Percentiles rank a stretch among this genome's conserved stretches.
These are phyloP conservation scores for Buddleja alternifolia DNA, from an alignment of 257 asterid genomes.

Conservation along the genomic window DNA sequence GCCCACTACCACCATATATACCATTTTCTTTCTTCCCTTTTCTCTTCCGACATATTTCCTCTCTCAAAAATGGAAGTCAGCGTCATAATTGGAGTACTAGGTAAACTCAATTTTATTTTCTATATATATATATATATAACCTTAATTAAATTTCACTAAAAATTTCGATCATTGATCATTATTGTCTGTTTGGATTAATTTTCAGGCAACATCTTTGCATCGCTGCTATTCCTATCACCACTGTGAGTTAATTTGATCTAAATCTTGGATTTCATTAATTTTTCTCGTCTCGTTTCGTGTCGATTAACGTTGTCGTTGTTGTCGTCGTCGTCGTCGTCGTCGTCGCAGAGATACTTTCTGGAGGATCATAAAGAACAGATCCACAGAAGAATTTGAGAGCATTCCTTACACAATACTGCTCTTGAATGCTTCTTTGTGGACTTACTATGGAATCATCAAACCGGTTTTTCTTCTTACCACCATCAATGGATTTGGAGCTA, in stretches of 20 bases:
- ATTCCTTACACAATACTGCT: conserved; percentile 32
- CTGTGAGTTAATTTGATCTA: conserved; percentile 4
- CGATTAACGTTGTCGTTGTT: too few relatives aligned
- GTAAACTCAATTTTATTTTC: background rate
- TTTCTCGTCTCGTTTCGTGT: too few relatives aligned
- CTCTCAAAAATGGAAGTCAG: background rate
- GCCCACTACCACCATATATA: too few relatives aligned
- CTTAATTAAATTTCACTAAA: background rate
- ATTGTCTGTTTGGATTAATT: background rate
- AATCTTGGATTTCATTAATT: too few relatives aligned
- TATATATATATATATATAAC: too few relatives aligned
- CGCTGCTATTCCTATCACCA: conserved; percentile 26
- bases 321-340: too few relatives aligned
- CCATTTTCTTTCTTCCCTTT: too few relatives aligned
- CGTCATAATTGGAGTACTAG: background rate
- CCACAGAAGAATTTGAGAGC: conserved; percentile 34
- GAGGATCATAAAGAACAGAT: conserved; percentile 33
- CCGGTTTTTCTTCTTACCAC: conserved; percentile 32
- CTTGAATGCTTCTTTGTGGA: conserved; percentile 33
- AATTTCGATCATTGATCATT: too few relatives aligned
- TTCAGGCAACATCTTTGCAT: conserved; percentile 21
- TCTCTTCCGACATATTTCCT: background rate
- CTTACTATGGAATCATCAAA: conserved; percentile 34
- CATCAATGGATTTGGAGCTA: conserved; percentile 35
- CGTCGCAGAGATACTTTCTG: conserved; percentile 23